Base-by-base conservation (phyloP, 2,329 filamentous ascomycete species). In the Verticillium longisporum region DNA sequence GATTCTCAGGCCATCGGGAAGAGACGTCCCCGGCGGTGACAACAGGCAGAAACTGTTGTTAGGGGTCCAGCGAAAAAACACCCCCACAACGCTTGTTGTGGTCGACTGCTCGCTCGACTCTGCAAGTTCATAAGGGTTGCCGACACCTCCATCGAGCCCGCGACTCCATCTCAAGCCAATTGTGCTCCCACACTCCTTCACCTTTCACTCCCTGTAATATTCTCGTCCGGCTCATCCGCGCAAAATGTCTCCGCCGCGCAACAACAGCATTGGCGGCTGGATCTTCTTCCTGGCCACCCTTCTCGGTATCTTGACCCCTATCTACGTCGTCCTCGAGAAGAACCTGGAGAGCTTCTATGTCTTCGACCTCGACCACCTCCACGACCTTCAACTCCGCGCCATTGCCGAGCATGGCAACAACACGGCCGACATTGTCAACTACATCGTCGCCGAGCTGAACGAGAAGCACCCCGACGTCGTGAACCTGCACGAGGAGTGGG, bases 401-500 rank as follows among this genome's bases (percentile, higher is more conserved):
- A 83, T 96, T 65, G 78, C 76, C 10, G 75, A 81, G 45, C 86
- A 94, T 73, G 90, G 90, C 67, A 90, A 93, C 73, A 83, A 94
- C 77, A 96, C 91, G 14, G 75, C 80, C 61, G 79, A 80, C 61
- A 83, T 92, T 10, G 88, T 92, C 63, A 71, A 81, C 65, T 87
- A 83, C 76, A 92, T 96, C 66, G 85, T 91, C 58, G 70, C 77
- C 63, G 87, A 91, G 76, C 81, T 96, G 60, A 78, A 80, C 67
- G 77, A 78, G 67, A 82, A 81, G 68, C 68, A 77, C 71, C 72
- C 76, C 58, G 68, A 69, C 57, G 77, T 91, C 74, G 71, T 94
- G 71, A 92, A 89, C 77, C 72, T 84, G 60, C 78, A 88, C 62
- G 86, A 94, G 77, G 88, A 94, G 74, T 96, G 91, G 91, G 82